Evolutionary conservation across 2,329 filamentous ascomycete species (phyloP).

Genomic region (Sclerotinia sclerotiorum): DNA sequence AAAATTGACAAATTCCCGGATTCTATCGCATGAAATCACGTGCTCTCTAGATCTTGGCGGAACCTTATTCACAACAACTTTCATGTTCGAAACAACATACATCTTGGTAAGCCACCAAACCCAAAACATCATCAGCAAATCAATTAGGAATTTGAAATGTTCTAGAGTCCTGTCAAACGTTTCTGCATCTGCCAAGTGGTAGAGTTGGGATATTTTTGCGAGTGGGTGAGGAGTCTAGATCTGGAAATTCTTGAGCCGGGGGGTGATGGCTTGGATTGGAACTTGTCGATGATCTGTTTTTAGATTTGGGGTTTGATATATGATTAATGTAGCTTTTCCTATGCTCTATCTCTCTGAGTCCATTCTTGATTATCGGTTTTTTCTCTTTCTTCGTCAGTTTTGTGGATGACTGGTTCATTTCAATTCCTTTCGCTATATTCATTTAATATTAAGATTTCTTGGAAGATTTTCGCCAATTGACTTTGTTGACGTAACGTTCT

Average conservation of each 20-base stretch:
- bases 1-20: not conserved
- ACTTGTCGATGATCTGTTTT: not conserved
- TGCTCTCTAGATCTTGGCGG: not conserved
- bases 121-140: not conserved
- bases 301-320: slow-evolving; percentile 12
- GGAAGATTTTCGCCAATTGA: slow-evolving; percentile 8
- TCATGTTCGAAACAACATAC: slow-evolving; percentile 8
- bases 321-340: not conserved
- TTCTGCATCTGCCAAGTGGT: not conserved
- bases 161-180: slow-evolving; percentile 4
- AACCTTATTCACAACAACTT: not conserved
- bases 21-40: slow-evolving; percentile 10
- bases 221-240: not conserved
- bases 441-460: not conserved
- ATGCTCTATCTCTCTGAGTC: not conserved
- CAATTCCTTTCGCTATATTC: not conserved
- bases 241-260: not conserved
- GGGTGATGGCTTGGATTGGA: not conserved
- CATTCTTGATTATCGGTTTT: not conserved
- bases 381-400: not conserved
- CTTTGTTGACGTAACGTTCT: not conserved
- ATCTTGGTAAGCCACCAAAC: slow-evolving; percentile 7
- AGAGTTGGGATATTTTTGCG: slow-evolving; percentile 1
- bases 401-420: slow-evolving; percentile 20
- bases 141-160: too few species aligned